Conservation (phyloP, 495 filamentous ascomycete genomes). For the Choiromyces venosus region DNA sequence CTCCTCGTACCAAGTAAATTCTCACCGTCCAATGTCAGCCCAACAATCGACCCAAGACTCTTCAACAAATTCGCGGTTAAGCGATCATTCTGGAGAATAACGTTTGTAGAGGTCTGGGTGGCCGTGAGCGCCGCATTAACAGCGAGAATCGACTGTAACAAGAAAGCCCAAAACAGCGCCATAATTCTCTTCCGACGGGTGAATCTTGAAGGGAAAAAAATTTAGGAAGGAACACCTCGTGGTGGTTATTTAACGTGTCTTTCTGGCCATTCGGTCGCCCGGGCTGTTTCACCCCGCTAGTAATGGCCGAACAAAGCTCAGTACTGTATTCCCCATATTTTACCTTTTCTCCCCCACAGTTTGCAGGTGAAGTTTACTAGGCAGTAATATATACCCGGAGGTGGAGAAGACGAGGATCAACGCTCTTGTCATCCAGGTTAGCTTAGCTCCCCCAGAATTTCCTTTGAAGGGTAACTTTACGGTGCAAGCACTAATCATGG, state of each 20-base stretch:
- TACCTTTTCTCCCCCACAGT: background rate
- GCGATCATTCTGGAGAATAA: constrained; percentile 49
- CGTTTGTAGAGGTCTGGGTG: constrained; percentile 34
- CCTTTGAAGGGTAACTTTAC: background rate
- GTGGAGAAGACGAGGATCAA: background rate
- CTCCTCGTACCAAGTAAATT: constrained; percentile 50
- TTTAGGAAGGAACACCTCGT: background rate
- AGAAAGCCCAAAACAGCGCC: background rate
- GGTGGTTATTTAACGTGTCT: background rate
- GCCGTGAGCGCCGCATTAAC: constrained; percentile 11
- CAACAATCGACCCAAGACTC: constrained; percentile 45
- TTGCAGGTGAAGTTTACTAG: background rate
- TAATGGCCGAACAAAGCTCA: background rate
- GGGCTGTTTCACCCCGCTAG: constrained; percentile 20
- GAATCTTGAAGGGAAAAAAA: background rate
- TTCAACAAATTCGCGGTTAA: constrained; percentile 49
- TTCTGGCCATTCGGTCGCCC: constrained; percentile 10
- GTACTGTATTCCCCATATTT: background rate
- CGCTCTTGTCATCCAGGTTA: background rate
- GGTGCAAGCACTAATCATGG: background rate
- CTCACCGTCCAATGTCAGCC: constrained; percentile 49
- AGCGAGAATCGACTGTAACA: constrained; percentile 8
- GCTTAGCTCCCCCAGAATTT: background rate
- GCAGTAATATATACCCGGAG: background rate
- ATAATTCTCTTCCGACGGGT: background rate